A percentile compares a stretch with the other conserved stretches of the same genome.
Evolutionary conservation across 768 basidiomycete genomes (phyloP).

Genomic region (Sutorius australiensis): DNA sequence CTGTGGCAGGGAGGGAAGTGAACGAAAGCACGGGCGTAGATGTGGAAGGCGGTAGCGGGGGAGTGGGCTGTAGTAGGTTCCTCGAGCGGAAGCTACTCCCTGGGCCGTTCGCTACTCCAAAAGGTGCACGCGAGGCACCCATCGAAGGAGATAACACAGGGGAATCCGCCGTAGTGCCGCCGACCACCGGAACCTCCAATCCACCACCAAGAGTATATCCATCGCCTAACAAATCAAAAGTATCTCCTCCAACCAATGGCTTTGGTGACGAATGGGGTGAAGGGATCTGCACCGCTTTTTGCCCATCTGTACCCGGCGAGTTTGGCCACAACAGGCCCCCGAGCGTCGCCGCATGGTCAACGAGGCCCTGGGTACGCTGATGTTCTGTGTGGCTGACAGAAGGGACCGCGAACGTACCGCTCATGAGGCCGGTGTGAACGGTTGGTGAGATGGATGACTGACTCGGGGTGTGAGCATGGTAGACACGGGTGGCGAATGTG

Average conservation of each 20-base stretch:
- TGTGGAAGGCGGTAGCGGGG: constrained; percentile 7
- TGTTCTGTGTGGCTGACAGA: constrained; percentile 44
- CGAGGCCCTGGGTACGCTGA: constrained; percentile 52
- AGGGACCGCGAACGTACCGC: constrained; percentile 3
- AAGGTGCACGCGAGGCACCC: background rate
- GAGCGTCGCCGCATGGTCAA: constrained; percentile 53
- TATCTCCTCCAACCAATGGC: background rate
- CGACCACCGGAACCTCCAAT: background rate
- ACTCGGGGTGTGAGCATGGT: constrained; percentile 19
- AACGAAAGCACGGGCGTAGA: constrained; percentile 19
- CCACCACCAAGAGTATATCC: background rate
- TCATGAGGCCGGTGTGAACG: constrained; percentile 14
- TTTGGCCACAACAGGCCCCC: constrained; percentile 40
- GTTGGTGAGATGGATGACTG: constrained; percentile 13
- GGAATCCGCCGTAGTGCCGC: background rate
- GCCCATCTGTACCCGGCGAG: constrained; percentile 11
- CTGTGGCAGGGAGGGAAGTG: constrained; percentile 13
- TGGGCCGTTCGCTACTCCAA: constrained; percentile 1
- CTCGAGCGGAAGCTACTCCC: constrained; percentile 1
- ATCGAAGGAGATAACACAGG: background rate
- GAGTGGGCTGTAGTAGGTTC: constrained; percentile 17
- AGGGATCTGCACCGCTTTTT: constrained; percentile 29
- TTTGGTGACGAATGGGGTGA: constrained; percentile 20
- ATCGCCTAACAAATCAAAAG: constrained; percentile 21
- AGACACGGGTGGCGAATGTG: constrained; percentile 8